phyloP scores from a whole-genome alignment of 176 grass and related monocot genomes.

The Cenchrus purpureus region DNA sequence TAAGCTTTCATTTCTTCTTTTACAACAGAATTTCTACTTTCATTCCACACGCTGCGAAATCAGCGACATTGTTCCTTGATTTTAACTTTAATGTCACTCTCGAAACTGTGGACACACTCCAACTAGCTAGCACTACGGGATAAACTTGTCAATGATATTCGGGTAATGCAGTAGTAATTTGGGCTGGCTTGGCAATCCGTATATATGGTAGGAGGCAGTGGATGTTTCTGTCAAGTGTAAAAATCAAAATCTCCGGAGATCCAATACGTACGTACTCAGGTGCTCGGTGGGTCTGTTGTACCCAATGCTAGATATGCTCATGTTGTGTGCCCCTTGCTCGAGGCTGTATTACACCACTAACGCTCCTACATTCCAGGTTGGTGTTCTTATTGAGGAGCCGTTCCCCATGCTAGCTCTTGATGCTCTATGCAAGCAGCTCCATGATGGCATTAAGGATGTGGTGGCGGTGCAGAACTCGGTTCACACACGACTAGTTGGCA shows the following conservation, averaged over 20 bases:
- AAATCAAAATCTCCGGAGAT: background rate
- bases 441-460: conserved; percentile 62
- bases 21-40: background rate
- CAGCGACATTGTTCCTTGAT: background rate
- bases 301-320: background rate
- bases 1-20: conserved; percentile 50
- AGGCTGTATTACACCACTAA: background rate
- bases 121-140: background rate
- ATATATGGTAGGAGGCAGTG: background rate
- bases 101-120: background rate
- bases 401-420: conserved; percentile 86
- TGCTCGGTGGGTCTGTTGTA: background rate
- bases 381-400: conserved; percentile 96
- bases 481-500: conserved; percentile 49
- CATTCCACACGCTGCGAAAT: background rate
- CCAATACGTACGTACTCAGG: background rate
- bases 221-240: background rate
- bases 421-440: conserved; percentile 70
- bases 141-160: conserved; percentile 3
- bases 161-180: background rate
- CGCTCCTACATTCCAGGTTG: conserved; percentile 60
- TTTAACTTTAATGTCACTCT: background rate
- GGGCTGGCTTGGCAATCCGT: background rate
- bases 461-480: conserved; percentile 66
- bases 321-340: too few relatives aligned